Conservation (phyloP, 1,284 basidiomycete species). For the Ustilago curta region DNA sequence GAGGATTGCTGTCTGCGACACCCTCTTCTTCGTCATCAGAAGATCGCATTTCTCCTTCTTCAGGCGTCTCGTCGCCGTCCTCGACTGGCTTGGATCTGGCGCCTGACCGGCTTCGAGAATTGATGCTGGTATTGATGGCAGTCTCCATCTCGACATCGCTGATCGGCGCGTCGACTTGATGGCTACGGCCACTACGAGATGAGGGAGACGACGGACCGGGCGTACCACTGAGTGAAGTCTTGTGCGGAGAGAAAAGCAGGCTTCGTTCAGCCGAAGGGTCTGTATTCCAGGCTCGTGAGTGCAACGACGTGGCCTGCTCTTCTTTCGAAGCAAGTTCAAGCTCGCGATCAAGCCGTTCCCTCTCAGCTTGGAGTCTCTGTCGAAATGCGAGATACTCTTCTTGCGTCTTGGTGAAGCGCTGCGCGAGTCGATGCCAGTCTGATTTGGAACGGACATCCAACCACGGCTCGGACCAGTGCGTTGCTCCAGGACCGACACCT, state of each 20-base stretch:
- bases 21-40: constrained; percentile 26
- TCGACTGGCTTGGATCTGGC: background rate
- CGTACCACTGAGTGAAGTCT: background rate
- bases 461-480: constrained; percentile 53
- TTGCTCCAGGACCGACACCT: constrained; percentile 47
- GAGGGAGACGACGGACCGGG: background rate
- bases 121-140: constrained; percentile 24
- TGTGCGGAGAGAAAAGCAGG: constrained; percentile 36
- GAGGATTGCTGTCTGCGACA: background rate
- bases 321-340: constrained; percentile 26
- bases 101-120: constrained; percentile 10
- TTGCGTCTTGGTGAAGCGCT: constrained; percentile 44
- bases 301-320: constrained; percentile 14
- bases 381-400: constrained; percentile 36
- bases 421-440: constrained; percentile 47
- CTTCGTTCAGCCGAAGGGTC: constrained; percentile 17
- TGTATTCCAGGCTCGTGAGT: background rate
- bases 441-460: constrained; percentile 39
- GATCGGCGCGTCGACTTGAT: constrained; percentile 7
- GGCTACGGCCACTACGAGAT: background rate
- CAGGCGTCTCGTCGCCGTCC: constrained; percentile 39
- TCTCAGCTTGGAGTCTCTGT: constrained; percentile 31
- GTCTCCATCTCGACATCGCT: constrained; percentile 24
- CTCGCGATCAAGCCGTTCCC: constrained; percentile 32
- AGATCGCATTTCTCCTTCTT: constrained; percentile 51